phyloP scores from a whole-genome alignment of 2,329 filamentous ascomycete genomes.

The Orbilia oligospora region DNA sequence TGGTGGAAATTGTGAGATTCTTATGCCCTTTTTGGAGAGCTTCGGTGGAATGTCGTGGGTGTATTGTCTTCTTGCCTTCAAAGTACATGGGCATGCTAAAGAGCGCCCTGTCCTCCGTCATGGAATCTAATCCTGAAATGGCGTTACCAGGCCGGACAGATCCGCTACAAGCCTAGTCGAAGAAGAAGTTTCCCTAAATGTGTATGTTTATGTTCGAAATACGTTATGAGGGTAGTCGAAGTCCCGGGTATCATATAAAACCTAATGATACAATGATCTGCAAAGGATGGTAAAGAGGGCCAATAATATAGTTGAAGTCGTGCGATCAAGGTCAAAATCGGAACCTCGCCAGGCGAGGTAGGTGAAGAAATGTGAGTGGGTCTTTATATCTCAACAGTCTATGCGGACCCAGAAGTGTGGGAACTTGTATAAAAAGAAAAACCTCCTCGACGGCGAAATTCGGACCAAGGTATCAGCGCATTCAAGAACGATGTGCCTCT shows the following conservation, averaged over 20 bases:
- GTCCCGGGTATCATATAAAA: constrained; percentile 21
- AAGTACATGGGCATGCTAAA: constrained; percentile 60
- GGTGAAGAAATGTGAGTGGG: constrained; percentile 43
- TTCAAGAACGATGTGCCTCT: constrained; percentile 31
- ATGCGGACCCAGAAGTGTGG: constrained; percentile 18
- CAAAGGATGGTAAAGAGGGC: constrained; percentile 5
- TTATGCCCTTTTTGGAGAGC: constrained; percentile 31
- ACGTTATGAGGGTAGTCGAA: not conserved
- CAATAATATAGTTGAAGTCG: constrained; percentile 25
- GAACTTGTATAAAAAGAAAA: constrained; percentile 31
- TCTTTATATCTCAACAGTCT: constrained; percentile 48
- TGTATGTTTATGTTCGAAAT: not conserved
- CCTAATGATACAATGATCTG: constrained; percentile 28
- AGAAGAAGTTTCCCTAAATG: not conserved
- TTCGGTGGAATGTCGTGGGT: constrained; percentile 39
- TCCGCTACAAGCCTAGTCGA: not conserved
- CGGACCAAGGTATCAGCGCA: constrained; percentile 41
- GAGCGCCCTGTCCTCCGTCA: constrained; percentile 43
- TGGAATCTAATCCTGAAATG: constrained; percentile 8
- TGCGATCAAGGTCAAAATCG: constrained; percentile 44
- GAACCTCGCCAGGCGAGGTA: constrained; percentile 44
- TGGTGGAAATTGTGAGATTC: constrained; percentile 37
- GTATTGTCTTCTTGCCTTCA: constrained; percentile 52
- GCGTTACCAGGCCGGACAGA: not conserved
- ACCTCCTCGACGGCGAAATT: constrained; percentile 23